A percentile compares a stretch with the other conserved stretches of the same genome.
These are phyloP conservation scores for Penicillium flavigenum DNA, from an alignment of 495 filamentous ascomycete species.

Conservation along the genomic window DNA sequence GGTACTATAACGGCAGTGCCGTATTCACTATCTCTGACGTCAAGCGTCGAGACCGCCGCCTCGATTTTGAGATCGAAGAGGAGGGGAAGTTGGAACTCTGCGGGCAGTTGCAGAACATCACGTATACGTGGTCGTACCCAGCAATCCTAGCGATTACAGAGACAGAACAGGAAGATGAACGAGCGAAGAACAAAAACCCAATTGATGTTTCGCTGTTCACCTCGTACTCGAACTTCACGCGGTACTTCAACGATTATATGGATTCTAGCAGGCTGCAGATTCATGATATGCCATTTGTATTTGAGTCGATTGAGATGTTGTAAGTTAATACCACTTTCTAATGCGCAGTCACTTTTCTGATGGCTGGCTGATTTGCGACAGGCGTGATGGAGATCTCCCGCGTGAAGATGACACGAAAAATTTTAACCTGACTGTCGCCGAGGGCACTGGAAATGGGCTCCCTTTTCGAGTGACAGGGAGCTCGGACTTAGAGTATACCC, in stretches of 20 bases:
- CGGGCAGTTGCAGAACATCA: background rate
- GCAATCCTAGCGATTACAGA: constrained; percentile 1
- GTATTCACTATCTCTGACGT: background rate
- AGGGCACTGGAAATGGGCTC: background rate
- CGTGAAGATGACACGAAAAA: background rate
- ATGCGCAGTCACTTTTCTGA: background rate
- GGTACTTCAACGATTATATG: background rate
- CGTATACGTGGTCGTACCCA: background rate
- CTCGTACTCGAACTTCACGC: constrained; percentile 1
- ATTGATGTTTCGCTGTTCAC: constrained; percentile 3
- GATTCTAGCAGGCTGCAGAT: background rate
- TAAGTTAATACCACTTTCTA: background rate
- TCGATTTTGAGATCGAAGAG: background rate
- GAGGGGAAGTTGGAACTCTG: background rate
- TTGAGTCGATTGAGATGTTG: constrained; percentile 1
- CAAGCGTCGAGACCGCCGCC: background rate
- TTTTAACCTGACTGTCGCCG: constrained; percentile 1
- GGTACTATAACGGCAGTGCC: background rate
- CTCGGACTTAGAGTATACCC: background rate
- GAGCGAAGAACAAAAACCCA: constrained; percentile 1
- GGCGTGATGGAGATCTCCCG: background rate
- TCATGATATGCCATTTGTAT: background rate
- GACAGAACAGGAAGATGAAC: background rate
- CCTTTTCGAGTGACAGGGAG: background rate
- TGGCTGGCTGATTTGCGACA: background rate